phyloP scores from a whole-genome alignment of 768 basidiomycete genomes.

The Pleurotus citrinopileatus region DNA sequence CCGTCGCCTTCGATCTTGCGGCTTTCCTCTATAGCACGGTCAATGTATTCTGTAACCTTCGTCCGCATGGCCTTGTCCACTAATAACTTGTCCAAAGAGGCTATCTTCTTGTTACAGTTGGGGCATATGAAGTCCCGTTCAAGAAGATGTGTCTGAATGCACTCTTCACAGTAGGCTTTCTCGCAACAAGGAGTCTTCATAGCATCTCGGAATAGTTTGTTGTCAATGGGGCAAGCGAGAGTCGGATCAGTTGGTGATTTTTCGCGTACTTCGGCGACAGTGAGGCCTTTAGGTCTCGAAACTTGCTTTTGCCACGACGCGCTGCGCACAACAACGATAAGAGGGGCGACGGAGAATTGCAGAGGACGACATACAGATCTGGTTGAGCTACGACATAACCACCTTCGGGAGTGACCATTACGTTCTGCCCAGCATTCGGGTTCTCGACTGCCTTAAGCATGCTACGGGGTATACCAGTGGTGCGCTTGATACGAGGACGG shows the following conservation, averaged over 20 bases:
- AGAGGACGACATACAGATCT: slow-evolving; percentile 70
- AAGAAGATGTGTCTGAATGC: slow-evolving; percentile 89
- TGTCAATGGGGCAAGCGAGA: slow-evolving; percentile 88
- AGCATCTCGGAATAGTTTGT: slow-evolving; percentile 90
- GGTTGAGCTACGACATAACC: slow-evolving; percentile 97
- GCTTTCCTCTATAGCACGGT: slow-evolving; percentile 76
- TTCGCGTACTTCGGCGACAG: slow-evolving; percentile 88
- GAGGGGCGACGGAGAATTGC: neutral
- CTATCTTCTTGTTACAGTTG: slow-evolving; percentile 82
- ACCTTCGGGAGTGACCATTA: slow-evolving; percentile 99
- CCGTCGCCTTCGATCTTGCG: slow-evolving; percentile 55
- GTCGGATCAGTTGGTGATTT: slow-evolving; percentile 74
- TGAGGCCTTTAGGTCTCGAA: slow-evolving; percentile 72
- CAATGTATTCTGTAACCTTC: slow-evolving; percentile 80
- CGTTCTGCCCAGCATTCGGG: slow-evolving; percentile 71
- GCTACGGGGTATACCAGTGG: slow-evolving; percentile 96
- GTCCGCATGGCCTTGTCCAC: slow-evolving; percentile 78
- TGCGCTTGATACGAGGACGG: slow-evolving; percentile 92
- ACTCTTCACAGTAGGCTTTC: slow-evolving; percentile 93
- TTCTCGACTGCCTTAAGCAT: slow-evolving; percentile 97
- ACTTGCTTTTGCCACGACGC: slow-evolving; percentile 95
- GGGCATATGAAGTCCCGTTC: slow-evolving; percentile 96
- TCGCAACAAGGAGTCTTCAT: slow-evolving; percentile 95
- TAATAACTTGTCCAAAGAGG: slow-evolving; percentile 83
- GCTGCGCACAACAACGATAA: slow-evolving; percentile 33